These are phyloP conservation scores for Guadua angustifolia DNA, from an alignment of 176 grass and related monocot genomes.

Conservation along the genomic window DNA sequence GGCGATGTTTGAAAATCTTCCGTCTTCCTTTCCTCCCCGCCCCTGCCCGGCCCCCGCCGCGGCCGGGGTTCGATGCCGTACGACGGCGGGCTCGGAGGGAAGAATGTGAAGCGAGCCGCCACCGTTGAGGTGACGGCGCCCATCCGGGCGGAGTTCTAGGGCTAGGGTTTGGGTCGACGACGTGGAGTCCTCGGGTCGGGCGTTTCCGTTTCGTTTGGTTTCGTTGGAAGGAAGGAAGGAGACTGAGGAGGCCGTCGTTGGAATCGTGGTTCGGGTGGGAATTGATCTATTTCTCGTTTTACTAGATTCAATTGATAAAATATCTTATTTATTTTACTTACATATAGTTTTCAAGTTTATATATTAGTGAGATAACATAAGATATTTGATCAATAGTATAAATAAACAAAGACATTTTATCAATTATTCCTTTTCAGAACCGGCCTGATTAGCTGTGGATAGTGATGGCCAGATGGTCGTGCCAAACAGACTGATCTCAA, in stretches of 20 bases:
- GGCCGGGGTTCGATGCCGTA: slow-evolving; percentile 53
- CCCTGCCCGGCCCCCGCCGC: not conserved
- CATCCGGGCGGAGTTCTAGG: slow-evolving; percentile 47
- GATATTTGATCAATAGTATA: too few relatives aligned
- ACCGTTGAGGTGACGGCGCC: slow-evolving; percentile 80
- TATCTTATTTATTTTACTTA: too few relatives aligned
- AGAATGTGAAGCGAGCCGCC: slow-evolving; percentile 83
- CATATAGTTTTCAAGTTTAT: too few relatives aligned
- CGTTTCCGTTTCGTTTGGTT: slow-evolving; percentile 43
- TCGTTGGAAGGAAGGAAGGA: slow-evolving; percentile 9
- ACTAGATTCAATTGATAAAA: too few relatives aligned
- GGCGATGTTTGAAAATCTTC: too few relatives aligned
- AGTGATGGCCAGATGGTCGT: too few relatives aligned
- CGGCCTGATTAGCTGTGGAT: too few relatives aligned
- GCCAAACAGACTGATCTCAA: too few relatives aligned
- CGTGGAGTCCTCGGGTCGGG: slow-evolving; percentile 28
- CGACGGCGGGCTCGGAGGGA: slow-evolving; percentile 76
- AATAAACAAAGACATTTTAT: too few relatives aligned
- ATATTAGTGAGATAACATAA: too few relatives aligned
- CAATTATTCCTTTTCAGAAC: too few relatives aligned
- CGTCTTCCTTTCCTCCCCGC: not conserved
- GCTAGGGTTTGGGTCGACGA: slow-evolving; percentile 12
- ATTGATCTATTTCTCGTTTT: too few relatives aligned
- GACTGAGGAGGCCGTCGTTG: not conserved
- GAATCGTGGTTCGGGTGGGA: slow-evolving; percentile 20